Base-by-base conservation (phyloP, 2,329 filamentous ascomycete genomes). In the Cercospora janseana region DNA sequence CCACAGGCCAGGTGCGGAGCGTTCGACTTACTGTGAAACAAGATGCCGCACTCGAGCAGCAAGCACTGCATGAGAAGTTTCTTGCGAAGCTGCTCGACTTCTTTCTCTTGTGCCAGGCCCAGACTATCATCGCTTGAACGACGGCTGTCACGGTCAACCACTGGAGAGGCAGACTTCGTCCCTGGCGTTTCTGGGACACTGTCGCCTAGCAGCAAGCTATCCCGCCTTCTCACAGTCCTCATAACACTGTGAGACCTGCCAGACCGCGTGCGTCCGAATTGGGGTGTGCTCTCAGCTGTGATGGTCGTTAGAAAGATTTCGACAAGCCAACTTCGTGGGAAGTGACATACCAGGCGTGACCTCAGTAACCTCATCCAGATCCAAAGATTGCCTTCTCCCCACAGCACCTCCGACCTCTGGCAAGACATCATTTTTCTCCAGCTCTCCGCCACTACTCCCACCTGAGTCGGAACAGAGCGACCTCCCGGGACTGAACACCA, bases 231-330 rank as follows among this genome's bases (percentile, higher is more conserved):
- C 12, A 42, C 29, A 20, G 29, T 37, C 37, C 44, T 49, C 51
- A 49, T 50, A 5, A 42, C 24, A 26, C 49, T 51, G 16, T 56
- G 44, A 12, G 47, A 46, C 21, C 54, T 31, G 23, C 54, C 54
- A 18, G 55, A 57, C 9, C 55, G 52, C 6, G 55, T 52, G 21
- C 52, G 41, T 21, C 55, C 55, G 26, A 57, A 88, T 86, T 18
- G 79, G 81, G 26, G 91, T 90, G 5, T 94, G 83, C 48, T 97
- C 97, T 69, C 93, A 92, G 1, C 92, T 46, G 23, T 20, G 6
- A 4, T 10, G 12, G 13, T 13, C 9, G 3, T 41, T 9, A 41
- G 37, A 38, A 41, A 23, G 8, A 16, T 13, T 26, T 41, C 16
- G 20, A n/a, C n/a, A 13, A 10, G 9, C 6, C 12, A 23, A 3